phyloP scores from a whole-genome alignment of 2,329 filamentous ascomycete genomes.

The Fusarium vanettenii region DNA sequence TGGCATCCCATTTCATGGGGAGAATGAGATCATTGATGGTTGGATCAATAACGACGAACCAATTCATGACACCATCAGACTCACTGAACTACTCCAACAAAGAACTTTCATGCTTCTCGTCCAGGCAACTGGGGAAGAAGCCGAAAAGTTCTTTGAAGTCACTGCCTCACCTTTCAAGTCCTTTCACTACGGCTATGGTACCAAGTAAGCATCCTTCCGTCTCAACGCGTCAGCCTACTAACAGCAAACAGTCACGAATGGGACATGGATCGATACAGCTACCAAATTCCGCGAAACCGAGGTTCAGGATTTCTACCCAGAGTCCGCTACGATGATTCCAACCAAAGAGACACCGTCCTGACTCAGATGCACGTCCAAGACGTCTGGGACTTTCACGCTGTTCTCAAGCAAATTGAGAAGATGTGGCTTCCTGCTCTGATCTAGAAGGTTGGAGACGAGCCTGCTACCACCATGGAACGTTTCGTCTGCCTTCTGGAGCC shows the following conservation, averaged over 20 bases:
- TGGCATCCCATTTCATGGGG: not conserved
- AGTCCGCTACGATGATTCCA: not conserved
- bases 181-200: not conserved
- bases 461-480: rapidly evolving
- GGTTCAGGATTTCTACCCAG: rapidly evolving
- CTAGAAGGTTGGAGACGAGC: not conserved
- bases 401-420: rapidly evolving
- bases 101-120: not conserved
- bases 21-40: rapidly evolving
- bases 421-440: not conserved
- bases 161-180: rapidly evolving
- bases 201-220: not conserved
- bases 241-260: not conserved
- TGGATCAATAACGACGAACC: not conserved
- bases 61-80: not conserved
- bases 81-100: not conserved
- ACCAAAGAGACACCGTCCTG: not conserved
- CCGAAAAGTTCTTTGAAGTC: rapidly evolving
- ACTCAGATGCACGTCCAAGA: slow-evolving; percentile 15
- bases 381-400: not conserved
- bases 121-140: rapidly evolving
- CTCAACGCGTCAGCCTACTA: not conserved
- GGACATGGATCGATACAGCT: not conserved
- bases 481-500: slow-evolving; percentile 1
- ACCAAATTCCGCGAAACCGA: not conserved